Evolutionary conservation across 139 green algal genomes (phyloP).

Genomic region (Chlorella sp.): DNA sequence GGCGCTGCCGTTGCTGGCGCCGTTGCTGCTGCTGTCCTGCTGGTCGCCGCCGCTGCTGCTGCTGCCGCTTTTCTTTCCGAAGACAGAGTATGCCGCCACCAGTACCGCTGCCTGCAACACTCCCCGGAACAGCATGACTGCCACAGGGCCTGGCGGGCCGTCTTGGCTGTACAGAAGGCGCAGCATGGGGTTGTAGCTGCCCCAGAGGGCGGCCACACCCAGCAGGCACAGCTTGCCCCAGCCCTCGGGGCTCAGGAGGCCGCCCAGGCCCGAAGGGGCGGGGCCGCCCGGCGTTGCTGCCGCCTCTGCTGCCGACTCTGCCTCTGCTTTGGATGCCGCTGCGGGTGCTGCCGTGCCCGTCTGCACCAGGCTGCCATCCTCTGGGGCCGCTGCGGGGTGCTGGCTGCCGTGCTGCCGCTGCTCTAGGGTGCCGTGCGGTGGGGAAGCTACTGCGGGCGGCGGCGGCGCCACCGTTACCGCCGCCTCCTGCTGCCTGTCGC

Average conservation of each 20-base stretch:
- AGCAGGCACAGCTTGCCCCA: constrained; percentile 37
- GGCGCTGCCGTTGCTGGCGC: not conserved
- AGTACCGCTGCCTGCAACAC: constrained; percentile 35
- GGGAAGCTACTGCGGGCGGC: not conserved
- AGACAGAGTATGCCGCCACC: constrained; percentile 4
- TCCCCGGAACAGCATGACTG: constrained; percentile 35
- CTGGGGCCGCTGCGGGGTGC: too few species aligned
- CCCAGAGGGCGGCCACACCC: constrained; percentile 26
- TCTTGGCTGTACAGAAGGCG: constrained; percentile 29
- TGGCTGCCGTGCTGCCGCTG: too few species aligned
- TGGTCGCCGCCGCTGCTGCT: not conserved
- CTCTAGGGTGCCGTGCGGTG: too few species aligned
- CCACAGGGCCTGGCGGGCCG: constrained; percentile 24
- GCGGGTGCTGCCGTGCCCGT: not conserved
- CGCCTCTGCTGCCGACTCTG: constrained; percentile 7
- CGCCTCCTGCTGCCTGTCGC: not conserved
- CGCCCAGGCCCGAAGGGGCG: not conserved
- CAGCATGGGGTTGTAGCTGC: constrained; percentile 42
- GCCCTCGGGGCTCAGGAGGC: not conserved
- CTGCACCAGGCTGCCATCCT: not conserved
- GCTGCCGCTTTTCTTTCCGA: not conserved
- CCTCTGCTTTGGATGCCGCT: not conserved
- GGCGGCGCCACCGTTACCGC: not conserved
- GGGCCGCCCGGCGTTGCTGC: not conserved
- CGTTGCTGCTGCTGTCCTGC: constrained; percentile 14